These are phyloP conservation scores for Leccinum subtestaceum DNA, from an alignment of 768 basidiomycete genomes.

Conservation along the genomic window DNA sequence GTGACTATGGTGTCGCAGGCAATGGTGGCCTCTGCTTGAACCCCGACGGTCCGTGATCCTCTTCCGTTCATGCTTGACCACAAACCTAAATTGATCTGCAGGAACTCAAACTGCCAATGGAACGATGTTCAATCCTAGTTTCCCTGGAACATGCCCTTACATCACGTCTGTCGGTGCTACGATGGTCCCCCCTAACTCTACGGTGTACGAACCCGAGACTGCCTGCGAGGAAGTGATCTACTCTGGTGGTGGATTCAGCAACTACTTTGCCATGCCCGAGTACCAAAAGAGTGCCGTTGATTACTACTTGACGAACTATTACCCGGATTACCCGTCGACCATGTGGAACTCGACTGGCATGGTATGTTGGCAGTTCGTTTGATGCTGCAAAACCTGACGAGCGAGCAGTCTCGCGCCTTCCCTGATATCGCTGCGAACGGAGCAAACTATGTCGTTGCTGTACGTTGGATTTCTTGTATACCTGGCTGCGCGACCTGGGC, in stretches of 20 bases:
- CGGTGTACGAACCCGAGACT: slow-evolving; percentile 27
- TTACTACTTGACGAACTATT: slow-evolving; percentile 30
- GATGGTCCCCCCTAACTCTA: slow-evolving; percentile 36
- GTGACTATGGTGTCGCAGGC: slow-evolving; percentile 45
- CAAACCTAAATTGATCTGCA: slow-evolving; percentile 6
- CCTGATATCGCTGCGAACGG: slow-evolving; percentile 39
- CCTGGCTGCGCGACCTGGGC: no score
- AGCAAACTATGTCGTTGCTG: slow-evolving; percentile 30
- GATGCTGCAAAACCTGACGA: slow-evolving; percentile 31
- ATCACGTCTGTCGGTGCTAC: slow-evolving; percentile 50
- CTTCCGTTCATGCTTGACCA: background rate
- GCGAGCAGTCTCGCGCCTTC: slow-evolving; percentile 33
- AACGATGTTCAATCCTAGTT: slow-evolving; percentile 39
- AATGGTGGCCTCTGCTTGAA: slow-evolving; percentile 31
- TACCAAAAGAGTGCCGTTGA: slow-evolving; percentile 39
- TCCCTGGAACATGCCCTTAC: slow-evolving; percentile 45
- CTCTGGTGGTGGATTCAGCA: slow-evolving; percentile 37
- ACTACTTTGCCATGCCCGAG: slow-evolving; percentile 39
- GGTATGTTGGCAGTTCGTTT: slow-evolving; percentile 14
- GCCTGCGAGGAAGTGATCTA: slow-evolving; percentile 31
- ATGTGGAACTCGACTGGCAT: slow-evolving; percentile 30
- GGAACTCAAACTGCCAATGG: slow-evolving; percentile 26
- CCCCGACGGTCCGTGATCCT: slow-evolving; percentile 20
- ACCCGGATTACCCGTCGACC: slow-evolving; percentile 21
- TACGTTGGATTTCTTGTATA: slow-evolving; percentile 2